These are phyloP conservation scores for Sporothrix schenckii DNA, from an alignment of 2,329 filamentous ascomycete genomes.

Conservation along the genomic window DNA sequence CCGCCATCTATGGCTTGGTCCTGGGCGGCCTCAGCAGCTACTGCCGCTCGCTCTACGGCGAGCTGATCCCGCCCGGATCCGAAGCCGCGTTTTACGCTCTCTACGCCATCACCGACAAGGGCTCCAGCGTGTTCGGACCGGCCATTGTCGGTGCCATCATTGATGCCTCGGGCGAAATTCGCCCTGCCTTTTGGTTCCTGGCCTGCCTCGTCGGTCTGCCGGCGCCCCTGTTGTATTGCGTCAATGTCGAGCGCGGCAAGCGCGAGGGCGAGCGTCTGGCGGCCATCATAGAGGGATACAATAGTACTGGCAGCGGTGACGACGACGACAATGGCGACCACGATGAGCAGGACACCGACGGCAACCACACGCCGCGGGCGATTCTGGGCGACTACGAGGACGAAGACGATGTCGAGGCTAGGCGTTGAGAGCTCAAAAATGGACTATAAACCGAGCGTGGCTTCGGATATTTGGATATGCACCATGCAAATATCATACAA, in stretches of 20 bases:
- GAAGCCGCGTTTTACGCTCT: conserved; percentile 96
- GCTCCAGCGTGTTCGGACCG: conserved; percentile 89
- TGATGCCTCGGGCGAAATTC: conserved; percentile 76
- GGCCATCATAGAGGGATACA: conserved; percentile 58
- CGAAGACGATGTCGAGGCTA: neutral
- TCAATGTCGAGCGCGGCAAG: conserved; percentile 80
- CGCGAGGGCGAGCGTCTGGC: conserved; percentile 68
- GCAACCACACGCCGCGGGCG: conserved; percentile 43
- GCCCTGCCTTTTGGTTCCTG: conserved; percentile 90
- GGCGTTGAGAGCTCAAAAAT: neutral
- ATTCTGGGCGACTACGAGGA: conserved; percentile 41
- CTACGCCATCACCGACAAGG: conserved; percentile 97
- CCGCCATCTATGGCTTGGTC: conserved; percentile 88
- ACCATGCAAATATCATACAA: neutral
- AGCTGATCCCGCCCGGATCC: conserved; percentile 89
- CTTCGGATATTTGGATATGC: neutral
- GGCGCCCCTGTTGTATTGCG: conserved; percentile 79
- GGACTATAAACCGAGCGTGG: neutral
- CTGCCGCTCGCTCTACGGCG: conserved; percentile 88
- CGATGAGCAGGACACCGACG: conserved; percentile 38
- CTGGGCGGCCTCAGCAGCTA: conserved; percentile 91
- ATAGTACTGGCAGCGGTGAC: conserved; percentile 8
- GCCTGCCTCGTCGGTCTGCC: conserved; percentile 82
- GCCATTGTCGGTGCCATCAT: conserved; percentile 93
- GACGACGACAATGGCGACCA: conserved; percentile 30